Percentiles rank a stretch among this genome's conserved stretches.
These are phyloP conservation scores for Gryganskiella cystojenkinii DNA, from an alignment of 192 early-diverging fungal species.

Conservation along the genomic window DNA sequence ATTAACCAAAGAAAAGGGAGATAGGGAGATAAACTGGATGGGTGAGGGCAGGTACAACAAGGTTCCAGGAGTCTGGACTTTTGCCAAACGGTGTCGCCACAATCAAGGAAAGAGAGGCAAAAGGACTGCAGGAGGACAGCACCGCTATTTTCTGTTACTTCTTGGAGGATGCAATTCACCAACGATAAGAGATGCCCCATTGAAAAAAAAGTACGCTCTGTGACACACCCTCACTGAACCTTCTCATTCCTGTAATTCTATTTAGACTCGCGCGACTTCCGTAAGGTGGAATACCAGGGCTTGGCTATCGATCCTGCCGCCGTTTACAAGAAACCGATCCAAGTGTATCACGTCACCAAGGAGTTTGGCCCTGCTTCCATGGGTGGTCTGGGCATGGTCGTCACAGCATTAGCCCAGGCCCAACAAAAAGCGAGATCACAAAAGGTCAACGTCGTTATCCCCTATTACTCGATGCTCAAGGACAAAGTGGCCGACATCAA, in stretches of 20 bases:
- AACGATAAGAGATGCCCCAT: too few species aligned
- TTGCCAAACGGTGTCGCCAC: too few species aligned
- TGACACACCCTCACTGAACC: background rate
- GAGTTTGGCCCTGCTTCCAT: slow-evolving; percentile 66
- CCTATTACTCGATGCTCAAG: slow-evolving; percentile 60
- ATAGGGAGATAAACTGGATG: background rate
- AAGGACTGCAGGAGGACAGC: too few species aligned
- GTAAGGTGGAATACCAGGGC: slow-evolving; percentile 56
- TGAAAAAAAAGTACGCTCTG: too few species aligned
- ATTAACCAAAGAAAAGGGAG: background rate
- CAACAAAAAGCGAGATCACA: slow-evolving; percentile 52
- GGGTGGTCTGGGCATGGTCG: slow-evolving; percentile 65
- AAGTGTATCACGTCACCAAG: slow-evolving; percentile 68
- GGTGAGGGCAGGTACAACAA: too few species aligned
- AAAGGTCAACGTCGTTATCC: slow-evolving; percentile 61
- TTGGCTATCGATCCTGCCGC: slow-evolving; percentile 40
- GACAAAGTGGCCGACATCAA: slow-evolving; percentile 29
- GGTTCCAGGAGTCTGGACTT: too few species aligned
- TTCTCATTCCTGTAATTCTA: background rate
- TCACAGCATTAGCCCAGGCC: slow-evolving; percentile 59
- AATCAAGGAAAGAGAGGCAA: too few species aligned
- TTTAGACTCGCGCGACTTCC: slow-evolving; percentile 58
- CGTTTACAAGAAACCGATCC: slow-evolving; percentile 35
- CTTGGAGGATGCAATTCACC: too few species aligned
- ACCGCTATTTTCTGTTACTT: too few species aligned